Conservation (phyloP, 495 filamentous ascomycete species). For the Penicillium canescens region DNA sequence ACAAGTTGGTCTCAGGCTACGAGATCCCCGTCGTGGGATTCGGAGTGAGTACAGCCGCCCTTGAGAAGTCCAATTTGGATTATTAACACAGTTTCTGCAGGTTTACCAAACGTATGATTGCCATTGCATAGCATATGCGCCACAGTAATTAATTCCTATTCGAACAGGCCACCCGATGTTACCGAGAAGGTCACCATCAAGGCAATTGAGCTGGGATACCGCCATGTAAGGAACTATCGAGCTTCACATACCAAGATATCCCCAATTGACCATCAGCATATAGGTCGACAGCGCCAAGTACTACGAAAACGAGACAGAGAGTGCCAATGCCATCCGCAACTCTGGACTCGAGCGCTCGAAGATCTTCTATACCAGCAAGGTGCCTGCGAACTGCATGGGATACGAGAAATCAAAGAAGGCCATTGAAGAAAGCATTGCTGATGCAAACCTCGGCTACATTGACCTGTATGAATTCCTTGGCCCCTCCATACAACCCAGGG, state of each 20-base stretch:
- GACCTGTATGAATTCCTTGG: conserved; percentile 41
- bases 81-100: conserved; percentile 34
- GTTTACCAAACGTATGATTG: conserved; percentile 70
- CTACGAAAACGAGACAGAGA: conserved; percentile 56
- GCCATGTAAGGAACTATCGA: conserved; percentile 52
- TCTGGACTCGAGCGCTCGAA: conserved; percentile 46
- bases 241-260: neutral
- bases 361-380: conserved; percentile 60
- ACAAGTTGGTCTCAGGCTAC: conserved; percentile 73
- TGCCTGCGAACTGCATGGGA: conserved; percentile 43
- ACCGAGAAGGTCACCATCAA: conserved; percentile 59
- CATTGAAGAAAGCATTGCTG: conserved; percentile 48
- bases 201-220: conserved; percentile 69
- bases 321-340: conserved; percentile 44
- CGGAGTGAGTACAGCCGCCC: conserved; percentile 52
- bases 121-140: neutral
- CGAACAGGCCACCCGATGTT: conserved; percentile 48
- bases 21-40: conserved; percentile 76
- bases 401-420: conserved; percentile 53
- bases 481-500: neutral
- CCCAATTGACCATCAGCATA: neutral
- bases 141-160: conserved; percentile 4
- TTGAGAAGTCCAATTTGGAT: neutral
- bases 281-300: conserved; percentile 56
- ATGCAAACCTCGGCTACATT: conserved; percentile 53